Percentiles rank a stretch among this genome's conserved stretches.
These are phyloP conservation scores for Phylloporus sp. DNA, from an alignment of 1,284 basidiomycete genomes.

Conservation along the genomic window DNA sequence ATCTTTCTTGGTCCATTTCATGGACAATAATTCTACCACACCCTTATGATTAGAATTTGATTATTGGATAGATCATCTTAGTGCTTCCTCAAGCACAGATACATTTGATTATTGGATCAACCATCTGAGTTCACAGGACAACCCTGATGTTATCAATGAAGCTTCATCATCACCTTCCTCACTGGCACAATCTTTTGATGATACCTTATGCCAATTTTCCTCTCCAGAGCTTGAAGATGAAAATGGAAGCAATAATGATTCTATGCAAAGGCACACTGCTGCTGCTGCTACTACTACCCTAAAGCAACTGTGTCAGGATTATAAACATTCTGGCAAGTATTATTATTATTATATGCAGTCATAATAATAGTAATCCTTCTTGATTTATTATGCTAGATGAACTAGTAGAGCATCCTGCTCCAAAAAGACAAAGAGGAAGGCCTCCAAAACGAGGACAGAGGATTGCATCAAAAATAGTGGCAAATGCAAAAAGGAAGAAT, in stretches of 20 bases:
- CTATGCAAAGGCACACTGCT: too few species aligned
- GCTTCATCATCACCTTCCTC: not conserved
- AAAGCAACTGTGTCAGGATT: too few species aligned
- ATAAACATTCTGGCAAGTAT: too few species aligned
- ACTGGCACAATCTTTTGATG: not conserved
- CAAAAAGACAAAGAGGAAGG: not conserved
- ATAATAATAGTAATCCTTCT: too few species aligned
- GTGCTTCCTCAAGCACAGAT: not conserved
- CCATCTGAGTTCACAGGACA: not conserved
- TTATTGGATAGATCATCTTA: not conserved
- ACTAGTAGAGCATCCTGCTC: not conserved
- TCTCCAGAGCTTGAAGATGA: not conserved
- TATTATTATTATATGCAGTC: too few species aligned
- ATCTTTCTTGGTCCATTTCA: too few species aligned
- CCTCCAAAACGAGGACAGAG: not conserved
- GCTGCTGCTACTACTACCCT: too few species aligned
- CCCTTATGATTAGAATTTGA: not conserved
- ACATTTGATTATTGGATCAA: not conserved
- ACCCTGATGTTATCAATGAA: not conserved
- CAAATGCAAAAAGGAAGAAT: too few species aligned
- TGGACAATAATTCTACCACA: too few species aligned
- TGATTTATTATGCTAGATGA: not conserved
- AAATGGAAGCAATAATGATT: too few species aligned
- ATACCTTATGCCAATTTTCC: not conserved
- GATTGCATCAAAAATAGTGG: too few species aligned